These are phyloP conservation scores for Quercus phellos DNA, from an alignment of 331 rosid genomes.

Conservation along the genomic window DNA sequence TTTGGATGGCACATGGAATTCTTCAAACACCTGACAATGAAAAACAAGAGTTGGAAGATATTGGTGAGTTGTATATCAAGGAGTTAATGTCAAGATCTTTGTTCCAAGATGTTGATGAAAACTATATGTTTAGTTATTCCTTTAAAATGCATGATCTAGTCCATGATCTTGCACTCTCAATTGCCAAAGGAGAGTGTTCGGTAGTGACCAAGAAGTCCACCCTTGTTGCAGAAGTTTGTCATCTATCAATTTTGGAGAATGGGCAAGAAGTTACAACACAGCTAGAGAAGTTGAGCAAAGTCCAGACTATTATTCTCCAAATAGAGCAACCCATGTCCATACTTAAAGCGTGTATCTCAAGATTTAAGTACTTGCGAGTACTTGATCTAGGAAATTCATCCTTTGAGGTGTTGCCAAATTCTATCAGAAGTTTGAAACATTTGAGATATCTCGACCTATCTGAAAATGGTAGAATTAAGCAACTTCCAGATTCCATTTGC, in stretches of 20 bases:
- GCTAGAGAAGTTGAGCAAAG: background rate
- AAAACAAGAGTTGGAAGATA: too few relatives aligned
- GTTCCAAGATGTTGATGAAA: too few relatives aligned
- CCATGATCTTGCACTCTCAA: conserved; percentile 20
- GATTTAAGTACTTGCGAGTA: conserved; percentile 5
- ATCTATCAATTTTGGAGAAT: conserved; percentile 1
- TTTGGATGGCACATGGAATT: too few relatives aligned
- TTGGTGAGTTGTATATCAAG: too few relatives aligned
- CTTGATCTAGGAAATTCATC: too few relatives aligned
- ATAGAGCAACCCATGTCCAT: background rate
- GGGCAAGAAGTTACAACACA: background rate
- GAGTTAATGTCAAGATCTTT: too few relatives aligned
- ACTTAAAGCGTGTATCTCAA: background rate
- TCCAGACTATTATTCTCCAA: conserved; percentile 9
- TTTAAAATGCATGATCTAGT: conserved; percentile 24
- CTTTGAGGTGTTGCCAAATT: too few relatives aligned
- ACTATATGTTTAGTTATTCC: background rate
- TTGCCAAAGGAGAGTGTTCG: conserved; percentile 8
- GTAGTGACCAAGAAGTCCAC: background rate
- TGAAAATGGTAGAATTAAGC: too few relatives aligned
- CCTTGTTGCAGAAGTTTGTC: background rate
- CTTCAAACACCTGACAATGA: too few relatives aligned
- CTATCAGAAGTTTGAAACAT: too few relatives aligned
- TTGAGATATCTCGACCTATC: too few relatives aligned
- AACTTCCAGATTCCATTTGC: too few relatives aligned